Percentiles rank a stretch among this genome's conserved stretches.
Conservation (phyloP, 2,329 filamentous ascomycete genomes). For the Blumeriella jaapii region DNA sequence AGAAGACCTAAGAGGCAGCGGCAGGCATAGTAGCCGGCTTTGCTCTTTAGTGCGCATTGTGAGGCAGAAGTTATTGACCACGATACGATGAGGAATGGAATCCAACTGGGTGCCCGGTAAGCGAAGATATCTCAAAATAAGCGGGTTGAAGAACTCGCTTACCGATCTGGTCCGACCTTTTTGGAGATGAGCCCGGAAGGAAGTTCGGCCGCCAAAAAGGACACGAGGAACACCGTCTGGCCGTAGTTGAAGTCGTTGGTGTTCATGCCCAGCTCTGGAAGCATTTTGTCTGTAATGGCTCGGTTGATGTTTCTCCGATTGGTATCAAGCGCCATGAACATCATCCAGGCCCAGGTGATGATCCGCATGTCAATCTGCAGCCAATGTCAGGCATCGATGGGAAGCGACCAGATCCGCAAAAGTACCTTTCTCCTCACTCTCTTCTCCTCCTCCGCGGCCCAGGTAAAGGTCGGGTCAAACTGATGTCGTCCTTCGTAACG, state of each 20-base stretch:
- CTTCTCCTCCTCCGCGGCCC: constrained; percentile 13
- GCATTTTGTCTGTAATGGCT: constrained; percentile 27
- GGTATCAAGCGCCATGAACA: constrained; percentile 7
- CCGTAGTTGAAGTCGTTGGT: constrained; percentile 39
- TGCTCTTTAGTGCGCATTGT: constrained; percentile 3
- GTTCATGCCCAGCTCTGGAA: constrained; percentile 36
- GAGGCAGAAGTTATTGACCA: constrained; percentile 35
- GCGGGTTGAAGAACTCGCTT: neutral
- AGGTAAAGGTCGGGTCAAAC: constrained; percentile 11
- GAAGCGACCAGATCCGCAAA: neutral
- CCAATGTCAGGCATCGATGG: neutral
- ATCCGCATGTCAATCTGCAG: constrained; percentile 4
- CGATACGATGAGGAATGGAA: constrained; percentile 37
- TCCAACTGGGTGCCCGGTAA: constrained; percentile 27
- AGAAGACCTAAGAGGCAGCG: constrained; percentile 9
- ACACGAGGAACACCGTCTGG: constrained; percentile 19
- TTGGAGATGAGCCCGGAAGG: constrained; percentile 50
- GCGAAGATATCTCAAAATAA: neutral
- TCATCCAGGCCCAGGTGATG: constrained; percentile 8
- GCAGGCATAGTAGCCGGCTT: constrained; percentile 6
- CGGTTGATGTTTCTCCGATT: constrained; percentile 7
- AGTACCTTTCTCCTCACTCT: constrained; percentile 6
- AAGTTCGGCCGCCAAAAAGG: constrained; percentile 44
- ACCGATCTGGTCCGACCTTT: constrained; percentile 35
- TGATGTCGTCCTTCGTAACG: constrained; percentile 13